phyloP scores from a whole-genome alignment of 768 basidiomycete species.

The Exsudoporus frostii region DNA sequence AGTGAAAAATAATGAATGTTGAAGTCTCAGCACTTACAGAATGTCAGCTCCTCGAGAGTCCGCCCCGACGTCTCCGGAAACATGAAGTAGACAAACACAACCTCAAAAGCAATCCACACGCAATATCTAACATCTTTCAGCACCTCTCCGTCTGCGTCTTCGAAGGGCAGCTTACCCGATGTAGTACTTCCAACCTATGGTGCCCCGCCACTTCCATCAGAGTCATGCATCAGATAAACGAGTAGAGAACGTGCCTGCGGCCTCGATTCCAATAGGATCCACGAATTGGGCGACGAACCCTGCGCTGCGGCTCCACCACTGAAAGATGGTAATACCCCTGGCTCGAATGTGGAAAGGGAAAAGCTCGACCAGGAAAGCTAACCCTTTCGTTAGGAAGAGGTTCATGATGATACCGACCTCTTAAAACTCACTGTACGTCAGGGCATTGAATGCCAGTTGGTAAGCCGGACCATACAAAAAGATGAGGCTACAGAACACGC shows the following conservation, averaged over 20 bases:
- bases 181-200: slow-evolving; percentile 15
- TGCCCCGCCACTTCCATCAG: not conserved
- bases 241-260: not conserved
- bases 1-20: too few species aligned
- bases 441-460: not conserved
- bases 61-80: slow-evolving; percentile 22
- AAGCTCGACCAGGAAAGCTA: slow-evolving; percentile 60
- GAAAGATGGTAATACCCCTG: slow-evolving; percentile 58
- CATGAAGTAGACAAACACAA: slow-evolving; percentile 14
- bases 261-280: slow-evolving; percentile 9
- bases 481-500: not conserved
- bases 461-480: slow-evolving; percentile 8
- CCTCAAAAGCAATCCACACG: slow-evolving; percentile 11
- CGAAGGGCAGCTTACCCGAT: slow-evolving; percentile 6
- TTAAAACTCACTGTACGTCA: not conserved
- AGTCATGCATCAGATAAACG: not conserved
- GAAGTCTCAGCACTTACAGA: slow-evolving; percentile 5
- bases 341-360: slow-evolving; percentile 62
- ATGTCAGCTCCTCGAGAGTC: slow-evolving; percentile 18
- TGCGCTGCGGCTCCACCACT: slow-evolving; percentile 48
- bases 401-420: too few species aligned
- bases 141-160: not conserved
- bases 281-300: slow-evolving; percentile 3
- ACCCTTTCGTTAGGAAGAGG: not conserved
- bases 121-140: slow-evolving; percentile 13